phyloP scores from a whole-genome alignment of 257 asterid species.

The Rauvolfia tetraphylla region DNA sequence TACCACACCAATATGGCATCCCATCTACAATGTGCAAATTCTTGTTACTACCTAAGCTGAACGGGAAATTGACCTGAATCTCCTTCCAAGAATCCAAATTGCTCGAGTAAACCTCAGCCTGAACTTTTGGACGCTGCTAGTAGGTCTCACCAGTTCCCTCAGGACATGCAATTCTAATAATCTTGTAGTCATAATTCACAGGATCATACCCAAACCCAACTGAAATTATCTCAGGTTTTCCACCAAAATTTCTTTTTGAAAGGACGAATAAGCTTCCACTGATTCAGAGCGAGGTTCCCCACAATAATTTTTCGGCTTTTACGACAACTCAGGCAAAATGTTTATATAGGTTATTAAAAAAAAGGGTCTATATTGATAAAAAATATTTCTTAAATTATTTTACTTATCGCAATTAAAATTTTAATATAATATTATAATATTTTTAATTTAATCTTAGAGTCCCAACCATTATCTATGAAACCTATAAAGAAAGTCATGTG shows the following conservation, averaged over 20 bases:
- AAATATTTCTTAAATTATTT: no score
- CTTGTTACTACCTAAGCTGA: no score
- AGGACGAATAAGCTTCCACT: not conserved
- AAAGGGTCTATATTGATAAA: no score
- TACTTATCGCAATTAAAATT: no score
- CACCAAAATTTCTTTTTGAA: not conserved
- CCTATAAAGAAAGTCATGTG: no score
- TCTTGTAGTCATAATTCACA: not conserved
- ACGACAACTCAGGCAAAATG: not conserved
- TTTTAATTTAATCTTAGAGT: no score
- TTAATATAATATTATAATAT: no score
- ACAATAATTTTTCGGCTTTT: not conserved
- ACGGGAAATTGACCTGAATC: not conserved
- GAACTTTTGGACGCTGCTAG: no score
- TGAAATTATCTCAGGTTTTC: not conserved
- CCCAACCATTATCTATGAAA: no score
- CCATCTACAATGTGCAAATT: slow-evolving; percentile 5
- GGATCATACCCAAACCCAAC: slow-evolving; percentile 6
- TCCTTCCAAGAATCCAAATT: not conserved
- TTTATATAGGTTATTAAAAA: no score
- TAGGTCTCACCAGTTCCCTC: no score
- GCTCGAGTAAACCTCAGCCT: not conserved
- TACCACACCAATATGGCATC: not conserved
- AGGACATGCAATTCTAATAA: not conserved
- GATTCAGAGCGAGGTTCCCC: not conserved